phyloP scores from a whole-genome alignment of 257 asterid species.

The Jaltomata sinuosa region DNA sequence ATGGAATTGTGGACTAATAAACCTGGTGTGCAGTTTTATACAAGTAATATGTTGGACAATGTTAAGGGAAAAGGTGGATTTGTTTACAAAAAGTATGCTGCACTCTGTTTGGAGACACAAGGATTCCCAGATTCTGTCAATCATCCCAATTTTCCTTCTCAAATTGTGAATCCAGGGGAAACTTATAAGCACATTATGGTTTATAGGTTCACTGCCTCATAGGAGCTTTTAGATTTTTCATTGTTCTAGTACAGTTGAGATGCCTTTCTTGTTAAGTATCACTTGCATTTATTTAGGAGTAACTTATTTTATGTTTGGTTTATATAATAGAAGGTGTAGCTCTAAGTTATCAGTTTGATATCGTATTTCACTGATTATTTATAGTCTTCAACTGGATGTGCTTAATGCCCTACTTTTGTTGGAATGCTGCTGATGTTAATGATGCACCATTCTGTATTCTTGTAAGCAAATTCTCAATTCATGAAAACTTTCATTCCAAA shows the following conservation, averaged over 20 bases:
- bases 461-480: neutral
- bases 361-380: neutral
- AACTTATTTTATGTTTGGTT: neutral
- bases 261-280: neutral
- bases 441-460: neutral
- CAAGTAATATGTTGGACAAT: constrained; percentile 44
- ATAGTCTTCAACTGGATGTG: neutral
- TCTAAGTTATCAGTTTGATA: neutral
- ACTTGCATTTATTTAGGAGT: neutral
- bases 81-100: constrained; percentile 39
- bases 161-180: constrained; percentile 58
- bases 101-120: constrained; percentile 69
- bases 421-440: neutral
- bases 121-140: constrained; percentile 89
- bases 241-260: neutral
- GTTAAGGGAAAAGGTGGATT: constrained; percentile 49
- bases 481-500: neutral
- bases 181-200: constrained; percentile 55
- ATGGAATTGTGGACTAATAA: constrained; percentile 84
- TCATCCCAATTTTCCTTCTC: constrained; percentile 67
- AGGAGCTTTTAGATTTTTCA: neutral
- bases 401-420: neutral
- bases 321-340: neutral
- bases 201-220: constrained; percentile 50
- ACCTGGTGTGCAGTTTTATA: constrained; percentile 74